A percentile compares a stretch with the other conserved stretches of the same genome.
Evolutionary conservation across 306 rosid genomes (phyloP).

Genomic region (Malus domestica): ASM211411v1 NC_041800.1:32347733-32348232

Average conservation of each 20-base stretch:
- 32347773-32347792: too few species aligned
- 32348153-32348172: conserved; percentile 29
- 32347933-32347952: conserved; percentile 9
- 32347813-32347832: too few species aligned
- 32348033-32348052: not conserved
- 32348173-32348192: conserved; percentile 23
- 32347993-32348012: conserved; percentile 29
- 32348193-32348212: conserved; percentile 27
- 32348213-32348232: too few species aligned
- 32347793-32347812: too few species aligned
- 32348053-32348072: too few species aligned
- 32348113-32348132: conserved; percentile 27
- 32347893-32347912: conserved; percentile 20
- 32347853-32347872: conserved; percentile 11
- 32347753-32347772: too few species aligned
- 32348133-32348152: conserved; percentile 23
- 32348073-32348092: not conserved
- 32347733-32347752: too few species aligned
- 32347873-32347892: not conserved
- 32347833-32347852: not conserved
- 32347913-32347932: conserved; percentile 25
- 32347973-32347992: conserved; percentile 33
- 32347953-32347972: conserved; percentile 21
- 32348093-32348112: conserved; percentile 1
- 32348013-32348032: not conserved